Conservation (phyloP, 148 eudicot genomes). For the Heliamphora exappendiculata region DNA sequence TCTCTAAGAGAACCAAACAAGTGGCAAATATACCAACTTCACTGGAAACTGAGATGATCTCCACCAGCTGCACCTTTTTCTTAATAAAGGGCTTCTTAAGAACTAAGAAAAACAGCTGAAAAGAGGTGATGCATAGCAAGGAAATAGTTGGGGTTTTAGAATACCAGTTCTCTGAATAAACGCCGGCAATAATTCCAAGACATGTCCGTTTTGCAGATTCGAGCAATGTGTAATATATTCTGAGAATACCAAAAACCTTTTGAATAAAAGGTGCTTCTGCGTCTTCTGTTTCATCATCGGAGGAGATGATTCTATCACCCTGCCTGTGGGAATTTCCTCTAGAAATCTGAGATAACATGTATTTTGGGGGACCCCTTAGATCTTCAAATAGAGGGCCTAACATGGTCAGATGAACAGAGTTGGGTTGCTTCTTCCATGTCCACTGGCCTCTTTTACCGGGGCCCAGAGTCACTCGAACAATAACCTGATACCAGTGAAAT, state of each 20-base stretch:
- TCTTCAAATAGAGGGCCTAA: slow-evolving; percentile 89
- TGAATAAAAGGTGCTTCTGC: slow-evolving; percentile 95
- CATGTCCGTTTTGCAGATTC: slow-evolving; percentile 63
- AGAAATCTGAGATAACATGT: slow-evolving; percentile 81
- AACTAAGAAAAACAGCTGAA: slow-evolving; percentile 78
- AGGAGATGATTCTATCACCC: slow-evolving; percentile 54
- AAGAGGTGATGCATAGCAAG: slow-evolving; percentile 63
- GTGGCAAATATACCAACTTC: slow-evolving; percentile 59
- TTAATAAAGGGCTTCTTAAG: slow-evolving; percentile 93
- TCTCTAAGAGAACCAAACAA: slow-evolving; percentile 36
- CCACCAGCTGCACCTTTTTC: slow-evolving; percentile 80
- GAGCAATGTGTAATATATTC: slow-evolving; percentile 79
- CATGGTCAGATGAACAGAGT: slow-evolving; percentile 37
- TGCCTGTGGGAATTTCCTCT: slow-evolving; percentile 28
- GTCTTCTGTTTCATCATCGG: slow-evolving; percentile 96
- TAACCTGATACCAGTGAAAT: slow-evolving; percentile 77
- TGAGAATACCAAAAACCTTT: slow-evolving; percentile 76
- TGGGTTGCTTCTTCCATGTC: slow-evolving; percentile 64
- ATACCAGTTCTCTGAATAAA: slow-evolving; percentile 34
- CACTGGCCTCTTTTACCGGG: slow-evolving; percentile 97
- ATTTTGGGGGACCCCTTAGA: slow-evolving; percentile 93
- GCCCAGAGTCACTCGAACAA: slow-evolving; percentile 70
- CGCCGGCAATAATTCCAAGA: slow-evolving; percentile 62
- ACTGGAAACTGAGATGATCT: slow-evolving; percentile 64
- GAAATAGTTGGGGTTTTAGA: slow-evolving; percentile 38